Conservation (phyloP, 352 stramenopile genomes). For the Pythium oligandrum region DNA sequence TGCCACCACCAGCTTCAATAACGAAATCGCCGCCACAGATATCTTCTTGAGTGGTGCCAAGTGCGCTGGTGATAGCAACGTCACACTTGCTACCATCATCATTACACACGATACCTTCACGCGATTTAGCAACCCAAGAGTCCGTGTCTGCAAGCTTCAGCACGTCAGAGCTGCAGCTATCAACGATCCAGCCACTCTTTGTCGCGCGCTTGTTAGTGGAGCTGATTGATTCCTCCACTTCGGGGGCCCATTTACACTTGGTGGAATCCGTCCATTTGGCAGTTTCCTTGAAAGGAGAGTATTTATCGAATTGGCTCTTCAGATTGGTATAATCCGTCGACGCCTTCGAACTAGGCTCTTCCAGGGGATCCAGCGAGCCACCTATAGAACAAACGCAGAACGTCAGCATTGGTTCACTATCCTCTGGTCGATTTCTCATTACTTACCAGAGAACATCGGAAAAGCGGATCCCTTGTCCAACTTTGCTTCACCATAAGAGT, state of each 20-base stretch:
- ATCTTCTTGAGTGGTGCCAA: slow-evolving; percentile 71
- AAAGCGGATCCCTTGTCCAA: slow-evolving; percentile 60
- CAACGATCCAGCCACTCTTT: slow-evolving; percentile 58
- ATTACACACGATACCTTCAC: slow-evolving; percentile 69
- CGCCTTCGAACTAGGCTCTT: slow-evolving; percentile 51
- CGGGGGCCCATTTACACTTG: slow-evolving; percentile 63
- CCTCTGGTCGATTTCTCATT: background rate
- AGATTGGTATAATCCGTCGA: slow-evolving; percentile 71
- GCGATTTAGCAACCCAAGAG: slow-evolving; percentile 65
- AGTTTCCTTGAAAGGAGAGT: slow-evolving; percentile 42
- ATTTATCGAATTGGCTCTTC: slow-evolving; percentile 64
- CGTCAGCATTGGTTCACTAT: no score
- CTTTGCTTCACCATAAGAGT: slow-evolving; percentile 85
- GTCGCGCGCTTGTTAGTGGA: slow-evolving; percentile 50
- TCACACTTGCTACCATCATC: slow-evolving; percentile 61
- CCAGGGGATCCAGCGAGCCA: slow-evolving; percentile 56
- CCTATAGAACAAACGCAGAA: slow-evolving; percentile 21
- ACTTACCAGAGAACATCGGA: slow-evolving; percentile 75
- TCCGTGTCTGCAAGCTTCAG: slow-evolving; percentile 60
- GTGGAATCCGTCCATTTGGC: slow-evolving; percentile 50
- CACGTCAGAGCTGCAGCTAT: slow-evolving; percentile 38
- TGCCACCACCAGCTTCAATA: slow-evolving; percentile 55
- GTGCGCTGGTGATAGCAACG: slow-evolving; percentile 32
- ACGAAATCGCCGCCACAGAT: slow-evolving; percentile 66
- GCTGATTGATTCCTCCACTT: slow-evolving; percentile 48